phyloP scores from a whole-genome alignment of 1,284 basidiomycete genomes.

The Athelia sp. region DNA sequence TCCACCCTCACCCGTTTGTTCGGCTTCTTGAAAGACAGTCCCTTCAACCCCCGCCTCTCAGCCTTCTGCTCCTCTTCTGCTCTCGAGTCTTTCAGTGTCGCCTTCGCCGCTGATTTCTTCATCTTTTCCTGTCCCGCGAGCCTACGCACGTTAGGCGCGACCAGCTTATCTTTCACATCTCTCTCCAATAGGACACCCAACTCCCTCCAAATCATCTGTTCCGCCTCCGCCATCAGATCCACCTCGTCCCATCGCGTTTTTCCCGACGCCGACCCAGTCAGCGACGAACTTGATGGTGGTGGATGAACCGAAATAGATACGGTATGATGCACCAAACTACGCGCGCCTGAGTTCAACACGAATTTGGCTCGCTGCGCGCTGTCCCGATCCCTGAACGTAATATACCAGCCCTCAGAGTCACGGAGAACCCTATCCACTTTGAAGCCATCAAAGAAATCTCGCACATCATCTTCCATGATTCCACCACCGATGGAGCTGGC shows the following conservation, averaged over 20 bases:
- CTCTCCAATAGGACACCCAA: slow-evolving; percentile 56
- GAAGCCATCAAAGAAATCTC: slow-evolving; percentile 56
- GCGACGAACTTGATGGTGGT: slow-evolving; percentile 31
- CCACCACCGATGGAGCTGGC: slow-evolving; percentile 41
- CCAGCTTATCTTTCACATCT: slow-evolving; percentile 66
- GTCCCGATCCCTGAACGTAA: slow-evolving; percentile 58
- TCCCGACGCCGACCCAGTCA: slow-evolving; percentile 20
- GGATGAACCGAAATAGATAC: slow-evolving; percentile 54
- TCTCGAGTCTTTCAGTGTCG: slow-evolving; percentile 12
- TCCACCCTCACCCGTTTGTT: slow-evolving; percentile 38
- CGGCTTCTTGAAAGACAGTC: slow-evolving; percentile 65
- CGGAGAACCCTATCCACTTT: slow-evolving; percentile 65
- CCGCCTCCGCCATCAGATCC: slow-evolving; percentile 60
- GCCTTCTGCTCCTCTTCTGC: slow-evolving; percentile 20
- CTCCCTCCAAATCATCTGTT: slow-evolving; percentile 58
- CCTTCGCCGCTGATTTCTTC: slow-evolving; percentile 19
- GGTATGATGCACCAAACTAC: slow-evolving; percentile 52
- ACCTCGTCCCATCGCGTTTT: slow-evolving; percentile 49
- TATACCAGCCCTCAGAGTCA: slow-evolving; percentile 64
- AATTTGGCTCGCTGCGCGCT: slow-evolving; percentile 58
- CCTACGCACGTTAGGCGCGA: slow-evolving; percentile 51
- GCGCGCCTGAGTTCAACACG: slow-evolving; percentile 45
- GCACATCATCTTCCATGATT: slow-evolving; percentile 60
- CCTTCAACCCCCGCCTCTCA: slow-evolving; percentile 50
- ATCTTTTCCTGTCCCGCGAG: slow-evolving; percentile 48